phyloP scores from a whole-genome alignment of 225 moss, liverwort and hornwort genomes.

The Sphagnum tenellum region DNA sequence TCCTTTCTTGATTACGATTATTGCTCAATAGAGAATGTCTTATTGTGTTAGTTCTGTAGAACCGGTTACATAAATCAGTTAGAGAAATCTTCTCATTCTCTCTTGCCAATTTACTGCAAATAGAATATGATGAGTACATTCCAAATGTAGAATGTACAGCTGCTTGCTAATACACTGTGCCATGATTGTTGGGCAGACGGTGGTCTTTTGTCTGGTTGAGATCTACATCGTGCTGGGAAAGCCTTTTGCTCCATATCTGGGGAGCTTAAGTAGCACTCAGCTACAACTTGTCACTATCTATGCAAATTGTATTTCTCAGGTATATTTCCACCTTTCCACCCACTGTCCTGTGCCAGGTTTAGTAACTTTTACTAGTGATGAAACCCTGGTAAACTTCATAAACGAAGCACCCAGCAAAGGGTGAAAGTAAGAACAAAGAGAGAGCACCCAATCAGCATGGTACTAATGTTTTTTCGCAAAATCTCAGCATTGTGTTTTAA shows the following conservation, averaged over 20 bases:
- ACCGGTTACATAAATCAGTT: no score
- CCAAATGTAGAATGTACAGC: no score
- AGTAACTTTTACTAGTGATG: background rate
- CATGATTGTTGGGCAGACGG: conserved; percentile 43
- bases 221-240: conserved; percentile 90
- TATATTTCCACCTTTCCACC: conserved; percentile 7
- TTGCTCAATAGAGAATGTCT: background rate
- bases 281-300: conserved; percentile 89
- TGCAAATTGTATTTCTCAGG: conserved; percentile 88
- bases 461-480: no score
- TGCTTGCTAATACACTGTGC: background rate
- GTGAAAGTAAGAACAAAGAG: no score
- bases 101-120: no score
- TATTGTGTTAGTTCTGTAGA: no score
- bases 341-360: background rate
- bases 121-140: no score
- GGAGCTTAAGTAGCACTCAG: conserved; percentile 89
- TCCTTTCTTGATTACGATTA: no score
- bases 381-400: background rate
- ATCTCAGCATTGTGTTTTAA: no score
- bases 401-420: background rate
- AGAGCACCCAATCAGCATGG: no score
- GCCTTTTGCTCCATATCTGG: conserved; percentile 91
- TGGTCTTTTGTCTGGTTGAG: conserved; percentile 96
- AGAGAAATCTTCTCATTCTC: no score